These are phyloP conservation scores for Trichosporon asahii DNA, from an alignment of 1,284 basidiomycete genomes.

Conservation along the genomic window DNA sequence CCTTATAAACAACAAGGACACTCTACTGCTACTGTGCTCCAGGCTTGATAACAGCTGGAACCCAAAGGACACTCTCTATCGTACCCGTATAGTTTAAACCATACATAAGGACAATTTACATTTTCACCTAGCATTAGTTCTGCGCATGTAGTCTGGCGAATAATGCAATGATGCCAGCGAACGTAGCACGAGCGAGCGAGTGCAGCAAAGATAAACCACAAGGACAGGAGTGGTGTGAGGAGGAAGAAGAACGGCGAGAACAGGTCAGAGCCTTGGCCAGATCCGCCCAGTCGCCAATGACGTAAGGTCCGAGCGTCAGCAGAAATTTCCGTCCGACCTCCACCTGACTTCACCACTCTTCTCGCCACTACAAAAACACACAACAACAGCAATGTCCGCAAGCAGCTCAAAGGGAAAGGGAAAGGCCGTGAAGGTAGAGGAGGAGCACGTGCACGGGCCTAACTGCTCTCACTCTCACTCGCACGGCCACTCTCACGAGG, in stretches of 20 bases:
- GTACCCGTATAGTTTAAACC: not conserved
- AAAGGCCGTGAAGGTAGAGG: slow-evolving; percentile 7
- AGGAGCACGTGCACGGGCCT: slow-evolving; percentile 6
- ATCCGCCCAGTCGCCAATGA: not conserved
- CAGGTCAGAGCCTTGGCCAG: no score
- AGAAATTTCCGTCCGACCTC: not conserved
- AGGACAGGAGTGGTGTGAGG: no score
- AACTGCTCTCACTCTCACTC: not conserved
- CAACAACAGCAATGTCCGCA: not conserved
- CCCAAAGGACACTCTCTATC: not conserved
- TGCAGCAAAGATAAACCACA: no score
- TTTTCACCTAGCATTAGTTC: not conserved
- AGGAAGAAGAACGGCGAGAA: no score
- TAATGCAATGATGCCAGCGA: not conserved
- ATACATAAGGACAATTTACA: not conserved
- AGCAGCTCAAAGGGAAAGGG: slow-evolving; percentile 15
- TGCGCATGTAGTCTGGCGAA: slow-evolving; percentile 1
- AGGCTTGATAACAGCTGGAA: not conserved
- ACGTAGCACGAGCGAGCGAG: not conserved
- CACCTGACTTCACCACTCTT: not conserved
- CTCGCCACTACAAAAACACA: not conserved
- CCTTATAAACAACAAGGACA: slow-evolving; percentile 7
- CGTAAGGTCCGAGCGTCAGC: not conserved
- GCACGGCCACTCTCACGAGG: slow-evolving; percentile 5
- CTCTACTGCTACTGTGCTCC: not conserved